Conservation (phyloP, 805 yeast genomes). For the Jamesozyma piceae region DNA sequence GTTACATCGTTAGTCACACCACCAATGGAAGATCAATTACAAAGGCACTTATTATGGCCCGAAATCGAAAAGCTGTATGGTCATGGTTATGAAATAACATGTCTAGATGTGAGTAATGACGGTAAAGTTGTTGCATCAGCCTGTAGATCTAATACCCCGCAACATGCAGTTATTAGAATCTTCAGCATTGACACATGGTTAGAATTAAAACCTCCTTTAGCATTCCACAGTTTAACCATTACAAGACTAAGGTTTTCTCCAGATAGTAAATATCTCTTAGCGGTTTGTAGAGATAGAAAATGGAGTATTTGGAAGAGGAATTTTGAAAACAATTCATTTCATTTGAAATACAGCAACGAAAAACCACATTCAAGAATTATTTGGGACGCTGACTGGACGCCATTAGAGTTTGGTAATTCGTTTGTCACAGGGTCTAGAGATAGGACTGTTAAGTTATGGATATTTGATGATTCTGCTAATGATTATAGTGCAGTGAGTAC, state of each 20-base stretch:
- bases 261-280: slow-evolving; percentile 51
- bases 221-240: slow-evolving; percentile 75
- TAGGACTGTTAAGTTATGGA: slow-evolving; percentile 69
- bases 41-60: slow-evolving; percentile 89
- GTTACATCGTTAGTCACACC: slow-evolving; percentile 42
- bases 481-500: slow-evolving; percentile 32
- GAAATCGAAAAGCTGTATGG: slow-evolving; percentile 93
- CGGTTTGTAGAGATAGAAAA: slow-evolving; percentile 85
- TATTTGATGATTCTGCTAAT: slow-evolving; percentile 31
- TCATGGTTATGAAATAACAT: slow-evolving; percentile 89
- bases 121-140: slow-evolving; percentile 68
- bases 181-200: slow-evolving; percentile 56
- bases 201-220: slow-evolving; percentile 47
- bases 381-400: slow-evolving; percentile 92
- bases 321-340: slow-evolving; percentile 32
- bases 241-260: slow-evolving; percentile 74
- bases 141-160: slow-evolving; percentile 76
- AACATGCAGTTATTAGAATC: slow-evolving; percentile 78
- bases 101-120: slow-evolving; percentile 63
- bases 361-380: slow-evolving; percentile 87
- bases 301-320: slow-evolving; percentile 62
- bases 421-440: slow-evolving; percentile 88
- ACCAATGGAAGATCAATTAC: slow-evolving; percentile 85
- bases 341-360: slow-evolving; percentile 34
- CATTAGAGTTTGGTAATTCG: slow-evolving; percentile 34